These are phyloP conservation scores for Acrocalymma vagum DNA, from an alignment of 2,329 filamentous ascomycete genomes.

Conservation along the genomic window DNA sequence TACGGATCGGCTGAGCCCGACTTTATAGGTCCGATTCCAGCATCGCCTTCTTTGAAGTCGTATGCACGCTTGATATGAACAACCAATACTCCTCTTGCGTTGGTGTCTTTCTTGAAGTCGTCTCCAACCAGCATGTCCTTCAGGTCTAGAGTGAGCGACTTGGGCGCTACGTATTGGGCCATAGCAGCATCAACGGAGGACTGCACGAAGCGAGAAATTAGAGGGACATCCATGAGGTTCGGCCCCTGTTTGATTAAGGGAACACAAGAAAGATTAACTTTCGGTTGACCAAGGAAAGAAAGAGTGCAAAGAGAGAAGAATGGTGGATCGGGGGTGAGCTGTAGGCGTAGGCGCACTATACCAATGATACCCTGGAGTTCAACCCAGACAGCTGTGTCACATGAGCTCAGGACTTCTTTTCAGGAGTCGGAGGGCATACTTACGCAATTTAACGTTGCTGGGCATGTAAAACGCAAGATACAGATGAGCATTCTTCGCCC, in stretches of 20 bases:
- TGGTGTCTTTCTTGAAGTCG: constrained; percentile 80
- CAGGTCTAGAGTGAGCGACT: constrained; percentile 75
- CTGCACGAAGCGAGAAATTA: constrained; percentile 79
- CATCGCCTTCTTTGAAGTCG: constrained; percentile 76
- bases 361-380: constrained; percentile 77
- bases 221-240: constrained; percentile 78
- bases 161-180: constrained; percentile 79
- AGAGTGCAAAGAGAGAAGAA: constrained; percentile 80
- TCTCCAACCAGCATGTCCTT: constrained; percentile 81
- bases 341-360: constrained; percentile 72
- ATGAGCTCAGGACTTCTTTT: constrained; percentile 19
- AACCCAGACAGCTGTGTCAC: constrained; percentile 71
- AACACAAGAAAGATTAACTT: constrained; percentile 74
- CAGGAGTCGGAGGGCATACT: constrained; percentile 19
- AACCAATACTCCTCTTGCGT: constrained; percentile 69
- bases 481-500: constrained; percentile 76
- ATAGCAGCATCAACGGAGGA: constrained; percentile 77
- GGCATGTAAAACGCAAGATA: constrained; percentile 77
- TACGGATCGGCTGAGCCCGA: constrained; percentile 74
- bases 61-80: constrained; percentile 72
- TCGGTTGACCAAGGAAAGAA: constrained; percentile 78
- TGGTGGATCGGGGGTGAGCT: constrained; percentile 78
- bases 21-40: constrained; percentile 66
- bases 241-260: constrained; percentile 74
- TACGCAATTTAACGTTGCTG: constrained; percentile 61